Evolutionary conservation across 2,329 filamentous ascomycete species (phyloP).

Genomic region (Alternaria sp.): DNA sequence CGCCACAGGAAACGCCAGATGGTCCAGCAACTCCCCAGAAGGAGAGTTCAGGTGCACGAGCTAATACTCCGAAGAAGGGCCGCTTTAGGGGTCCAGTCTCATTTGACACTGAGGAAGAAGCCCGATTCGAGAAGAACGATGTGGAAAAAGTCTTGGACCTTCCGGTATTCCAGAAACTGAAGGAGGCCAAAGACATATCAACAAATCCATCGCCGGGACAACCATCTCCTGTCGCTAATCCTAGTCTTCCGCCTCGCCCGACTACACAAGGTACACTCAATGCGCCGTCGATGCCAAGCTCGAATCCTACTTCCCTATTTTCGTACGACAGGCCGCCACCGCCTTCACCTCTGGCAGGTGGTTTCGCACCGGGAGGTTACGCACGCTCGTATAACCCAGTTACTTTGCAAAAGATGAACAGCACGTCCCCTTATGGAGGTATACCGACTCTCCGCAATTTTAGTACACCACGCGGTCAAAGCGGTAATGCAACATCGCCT

Average conservation of each 20-base stretch:
- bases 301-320: not conserved
- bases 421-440: not conserved
- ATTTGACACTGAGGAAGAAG: not conserved
- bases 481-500: not conserved
- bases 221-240: not conserved
- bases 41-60: not conserved
- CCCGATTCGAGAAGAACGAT: not conserved
- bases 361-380: not conserved
- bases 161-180: not conserved
- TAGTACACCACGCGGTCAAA: not conserved
- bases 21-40: not conserved
- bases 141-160: not conserved
- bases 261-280: not conserved
- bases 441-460: too few species aligned
- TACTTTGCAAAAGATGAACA: not conserved
- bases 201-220: too few species aligned
- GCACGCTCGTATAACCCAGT: not conserved
- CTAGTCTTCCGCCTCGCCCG: too few species aligned
- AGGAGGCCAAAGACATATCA: not conserved
- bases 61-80: not conserved
- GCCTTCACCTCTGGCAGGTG: not conserved
- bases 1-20: not conserved
- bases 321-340: not conserved
- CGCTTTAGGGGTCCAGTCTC: not conserved
- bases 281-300: fast-evolving